Base-by-base conservation (phyloP, 176 grass and related monocot species). In the Raddia guianensis region DNA sequence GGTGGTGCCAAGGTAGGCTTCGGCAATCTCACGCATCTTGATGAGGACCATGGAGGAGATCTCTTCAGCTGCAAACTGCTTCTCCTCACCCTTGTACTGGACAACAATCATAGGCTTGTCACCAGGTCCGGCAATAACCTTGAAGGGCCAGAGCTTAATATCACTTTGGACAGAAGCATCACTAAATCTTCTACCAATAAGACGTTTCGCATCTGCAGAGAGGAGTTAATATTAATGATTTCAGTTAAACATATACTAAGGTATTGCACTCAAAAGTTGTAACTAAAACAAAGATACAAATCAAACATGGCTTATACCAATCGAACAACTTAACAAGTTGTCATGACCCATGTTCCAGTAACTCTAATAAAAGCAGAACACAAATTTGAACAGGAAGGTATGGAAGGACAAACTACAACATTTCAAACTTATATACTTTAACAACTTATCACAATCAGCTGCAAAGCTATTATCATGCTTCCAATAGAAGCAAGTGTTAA, bases 1-100 rank as follows among this genome's bases (percentile, higher is more conserved):
- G 34, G 62, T 43, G 34, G 18, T 79, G 9, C 63, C 63, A 44
- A 79, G 76, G 62, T 79, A 79, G 4, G 76, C 63, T 53, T 79
- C 76, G 15, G 76, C 76, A 55, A 79, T 79, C 63, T 79, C 76
- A 37, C 63, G 33, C 76, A 79, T 79, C 63, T 79, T 79, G 63
- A 79, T 67, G 49, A 79, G 76, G 34, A 79, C 62, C 76, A 79
- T 79, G 16, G 76, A 79, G 34, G 62, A 79, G 9, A 79, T 79
- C 62, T 79, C 62, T 14, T 79, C 76, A 3, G 76, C 62, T 40
- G 76, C 76, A 55, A 79, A 67, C 34, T 79, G 63, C 18, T 79
- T 79, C 32, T 79, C 76, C 76, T 79, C 76, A 67, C 63, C 63
- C 63, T 79, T 79, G 49, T 79, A 64, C 49, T 63, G 73, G 35